A percentile compares a stretch with the other conserved stretches of the same genome.
phyloP scores from a whole-genome alignment of 2,329 filamentous ascomycete species.

The Paraconiothyrium sp. region DNA sequence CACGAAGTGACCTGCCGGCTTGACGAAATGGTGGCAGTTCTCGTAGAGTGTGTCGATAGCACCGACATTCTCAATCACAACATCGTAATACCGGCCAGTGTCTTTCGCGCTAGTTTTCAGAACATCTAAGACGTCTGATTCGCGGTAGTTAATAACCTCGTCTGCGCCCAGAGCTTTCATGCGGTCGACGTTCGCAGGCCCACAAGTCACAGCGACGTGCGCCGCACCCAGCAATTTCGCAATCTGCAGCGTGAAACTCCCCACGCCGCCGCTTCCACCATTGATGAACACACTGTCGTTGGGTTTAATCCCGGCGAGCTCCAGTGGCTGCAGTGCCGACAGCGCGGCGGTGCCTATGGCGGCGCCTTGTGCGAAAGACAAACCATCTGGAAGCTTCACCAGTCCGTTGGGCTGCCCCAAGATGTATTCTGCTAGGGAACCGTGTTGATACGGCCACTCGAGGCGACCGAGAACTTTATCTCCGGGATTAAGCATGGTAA shows the following conservation, averaged over 20 bases:
- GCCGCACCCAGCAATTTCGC: slow-evolving; percentile 63
- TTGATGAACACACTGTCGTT: slow-evolving; percentile 68
- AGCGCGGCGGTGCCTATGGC: slow-evolving; percentile 33
- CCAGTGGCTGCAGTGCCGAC: slow-evolving; percentile 33
- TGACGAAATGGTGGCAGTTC: slow-evolving; percentile 29
- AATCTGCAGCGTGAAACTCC: slow-evolving; percentile 69
- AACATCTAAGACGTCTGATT: slow-evolving; percentile 55
- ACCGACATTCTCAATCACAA: slow-evolving; percentile 67
- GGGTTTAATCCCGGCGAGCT: slow-evolving; percentile 28
- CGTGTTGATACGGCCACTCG: slow-evolving; percentile 34
- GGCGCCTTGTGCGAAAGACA: slow-evolving; percentile 26
- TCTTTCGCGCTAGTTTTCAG: slow-evolving; percentile 55
- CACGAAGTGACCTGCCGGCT: slow-evolving; percentile 27
- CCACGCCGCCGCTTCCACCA: slow-evolving; percentile 69
- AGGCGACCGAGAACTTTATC: slow-evolving; percentile 36
- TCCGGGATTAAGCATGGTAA: slow-evolving; percentile 19
- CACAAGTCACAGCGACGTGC: slow-evolving; percentile 8
- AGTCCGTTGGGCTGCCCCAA: slow-evolving; percentile 29
- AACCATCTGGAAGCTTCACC: slow-evolving; percentile 26
- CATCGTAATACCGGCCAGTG: slow-evolving; percentile 53
- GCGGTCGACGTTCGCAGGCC: slow-evolving; percentile 61
- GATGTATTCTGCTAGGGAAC: slow-evolving; percentile 33
- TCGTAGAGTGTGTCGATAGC: slow-evolving; percentile 28
- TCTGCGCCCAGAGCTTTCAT: slow-evolving; percentile 68
- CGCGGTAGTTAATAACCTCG: slow-evolving; percentile 68